A percentile compares a stretch with the other conserved stretches of the same genome.
Conservation (phyloP, 2,329 filamentous ascomycete species). For the Chaetothyriales sp. region DNA sequence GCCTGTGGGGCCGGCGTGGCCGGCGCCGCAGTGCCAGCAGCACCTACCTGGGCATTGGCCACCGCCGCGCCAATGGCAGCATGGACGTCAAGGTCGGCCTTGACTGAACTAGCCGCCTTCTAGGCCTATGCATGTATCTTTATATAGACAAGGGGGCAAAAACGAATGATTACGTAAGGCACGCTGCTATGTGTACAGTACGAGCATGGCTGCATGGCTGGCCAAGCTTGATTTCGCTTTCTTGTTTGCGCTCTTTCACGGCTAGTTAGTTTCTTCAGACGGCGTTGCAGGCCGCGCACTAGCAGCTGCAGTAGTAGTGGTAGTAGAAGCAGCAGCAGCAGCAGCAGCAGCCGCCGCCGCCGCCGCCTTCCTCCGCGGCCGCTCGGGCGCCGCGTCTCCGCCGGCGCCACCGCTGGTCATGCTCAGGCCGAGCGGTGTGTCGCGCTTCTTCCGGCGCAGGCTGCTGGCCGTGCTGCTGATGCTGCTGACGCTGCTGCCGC, state of each 20-base stretch:
- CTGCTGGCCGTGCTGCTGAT: constrained; percentile 12
- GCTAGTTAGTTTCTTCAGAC: background rate
- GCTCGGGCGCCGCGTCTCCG: background rate
- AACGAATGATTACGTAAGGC: too few relatives aligned
- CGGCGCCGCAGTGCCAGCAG: background rate
- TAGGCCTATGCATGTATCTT: too few relatives aligned
- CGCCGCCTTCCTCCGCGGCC: background rate
- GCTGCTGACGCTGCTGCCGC: constrained; percentile 15
- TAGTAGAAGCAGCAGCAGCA: background rate
- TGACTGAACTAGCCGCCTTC: too few relatives aligned
- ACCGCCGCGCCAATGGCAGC: background rate
- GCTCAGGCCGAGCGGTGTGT: background rate
- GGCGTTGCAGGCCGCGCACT: too few relatives aligned
- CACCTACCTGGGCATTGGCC: background rate
- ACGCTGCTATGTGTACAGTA: too few relatives aligned
- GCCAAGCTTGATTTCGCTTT: too few relatives aligned
- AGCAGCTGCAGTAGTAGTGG: background rate
- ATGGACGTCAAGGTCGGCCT: background rate
- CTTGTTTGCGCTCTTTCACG: too few relatives aligned
- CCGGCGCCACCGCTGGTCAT: background rate
- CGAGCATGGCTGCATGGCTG: too few relatives aligned
- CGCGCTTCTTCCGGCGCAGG: constrained; percentile 8
- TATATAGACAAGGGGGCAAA: too few relatives aligned
- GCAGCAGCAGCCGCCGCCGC: too few relatives aligned
- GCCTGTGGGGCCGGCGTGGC: constrained; percentile 21